Evolutionary conservation across 768 basidiomycete species (phyloP).

Genomic region (Rhodotorula graminis): DNA sequence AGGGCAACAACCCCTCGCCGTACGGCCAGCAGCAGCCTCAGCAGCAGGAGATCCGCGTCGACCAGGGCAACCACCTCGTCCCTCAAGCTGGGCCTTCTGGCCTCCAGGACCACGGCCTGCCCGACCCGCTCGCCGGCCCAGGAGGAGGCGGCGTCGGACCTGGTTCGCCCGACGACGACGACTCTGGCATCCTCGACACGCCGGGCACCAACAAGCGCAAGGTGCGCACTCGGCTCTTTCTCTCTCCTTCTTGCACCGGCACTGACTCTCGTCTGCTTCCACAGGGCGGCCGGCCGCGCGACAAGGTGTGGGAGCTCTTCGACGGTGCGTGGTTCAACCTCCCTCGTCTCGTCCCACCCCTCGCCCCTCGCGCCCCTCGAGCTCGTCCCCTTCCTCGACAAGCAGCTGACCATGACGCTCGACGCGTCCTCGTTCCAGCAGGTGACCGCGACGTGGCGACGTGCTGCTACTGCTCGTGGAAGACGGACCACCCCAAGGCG

Average conservation of each 20-base stretch:
- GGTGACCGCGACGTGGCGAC: constrained; percentile 27
- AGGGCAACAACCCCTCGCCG: not conserved
- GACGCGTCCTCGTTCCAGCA: not conserved
- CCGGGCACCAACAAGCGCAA: not conserved
- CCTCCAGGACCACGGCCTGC: not conserved
- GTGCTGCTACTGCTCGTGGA: constrained; percentile 41
- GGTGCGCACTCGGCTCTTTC: not conserved
- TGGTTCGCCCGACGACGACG: constrained; percentile 1
- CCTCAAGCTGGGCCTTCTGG: not conserved
- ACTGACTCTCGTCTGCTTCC: no score
- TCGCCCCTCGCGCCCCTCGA: not conserved
- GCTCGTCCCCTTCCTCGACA: not conserved
- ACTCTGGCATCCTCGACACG: not conserved
- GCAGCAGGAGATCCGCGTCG: not conserved
- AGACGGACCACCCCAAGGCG: constrained; percentile 41
- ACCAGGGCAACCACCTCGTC: not conserved
- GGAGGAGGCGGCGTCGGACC: no score
- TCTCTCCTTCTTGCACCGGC: not conserved
- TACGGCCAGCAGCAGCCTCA: not conserved
- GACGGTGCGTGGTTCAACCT: constrained; percentile 8
- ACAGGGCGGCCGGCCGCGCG: constrained; percentile 27
- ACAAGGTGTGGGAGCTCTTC: constrained; percentile 35
- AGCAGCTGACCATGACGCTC: not conserved
- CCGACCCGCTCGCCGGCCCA: not conserved
- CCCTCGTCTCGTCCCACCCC: no score